Conservation (phyloP, 768 basidiomycete genomes). For the Paxillus ammoniavirescens region DNA sequence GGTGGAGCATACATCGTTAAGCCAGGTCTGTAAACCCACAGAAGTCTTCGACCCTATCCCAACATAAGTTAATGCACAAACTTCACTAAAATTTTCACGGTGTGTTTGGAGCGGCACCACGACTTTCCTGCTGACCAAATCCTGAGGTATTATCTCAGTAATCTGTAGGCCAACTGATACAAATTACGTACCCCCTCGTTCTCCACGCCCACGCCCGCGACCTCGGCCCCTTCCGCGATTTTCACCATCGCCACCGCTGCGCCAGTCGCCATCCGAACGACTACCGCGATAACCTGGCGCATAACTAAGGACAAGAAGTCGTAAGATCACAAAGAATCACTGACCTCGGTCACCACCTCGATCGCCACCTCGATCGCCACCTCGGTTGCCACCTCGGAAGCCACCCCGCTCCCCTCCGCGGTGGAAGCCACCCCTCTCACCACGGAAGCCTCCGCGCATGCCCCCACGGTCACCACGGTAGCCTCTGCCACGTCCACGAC, state of each 20-base stretch:
- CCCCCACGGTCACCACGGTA: slow-evolving; percentile 42
- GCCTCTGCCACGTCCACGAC: slow-evolving; percentile 47
- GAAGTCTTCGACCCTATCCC: background rate
- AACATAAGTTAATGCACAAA: background rate
- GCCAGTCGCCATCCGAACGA: slow-evolving; percentile 43
- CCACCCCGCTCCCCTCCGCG: slow-evolving; percentile 37
- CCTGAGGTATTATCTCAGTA: slow-evolving; percentile 11
- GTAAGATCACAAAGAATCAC: background rate
- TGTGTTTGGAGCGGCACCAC: slow-evolving; percentile 11
- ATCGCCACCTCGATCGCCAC: slow-evolving; percentile 33
- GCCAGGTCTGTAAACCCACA: background rate
- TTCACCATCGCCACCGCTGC: slow-evolving; percentile 39
- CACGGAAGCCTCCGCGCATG: slow-evolving; percentile 41
- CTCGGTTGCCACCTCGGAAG: slow-evolving; percentile 35
- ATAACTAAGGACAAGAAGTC: background rate
- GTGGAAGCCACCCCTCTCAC: slow-evolving; percentile 33
- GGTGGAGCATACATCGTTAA: background rate
- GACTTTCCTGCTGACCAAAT: slow-evolving; percentile 22
- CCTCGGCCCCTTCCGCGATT: slow-evolving; percentile 41
- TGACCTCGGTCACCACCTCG: slow-evolving; percentile 31
- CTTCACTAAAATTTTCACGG: background rate
- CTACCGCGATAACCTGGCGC: slow-evolving; percentile 16
- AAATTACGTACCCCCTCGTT: slow-evolving; percentile 37
- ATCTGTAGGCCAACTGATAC: background rate
- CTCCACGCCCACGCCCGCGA: slow-evolving; percentile 45